phyloP scores from a whole-genome alignment of 208 protist species.

The Giardia duodenalis region DNA sequence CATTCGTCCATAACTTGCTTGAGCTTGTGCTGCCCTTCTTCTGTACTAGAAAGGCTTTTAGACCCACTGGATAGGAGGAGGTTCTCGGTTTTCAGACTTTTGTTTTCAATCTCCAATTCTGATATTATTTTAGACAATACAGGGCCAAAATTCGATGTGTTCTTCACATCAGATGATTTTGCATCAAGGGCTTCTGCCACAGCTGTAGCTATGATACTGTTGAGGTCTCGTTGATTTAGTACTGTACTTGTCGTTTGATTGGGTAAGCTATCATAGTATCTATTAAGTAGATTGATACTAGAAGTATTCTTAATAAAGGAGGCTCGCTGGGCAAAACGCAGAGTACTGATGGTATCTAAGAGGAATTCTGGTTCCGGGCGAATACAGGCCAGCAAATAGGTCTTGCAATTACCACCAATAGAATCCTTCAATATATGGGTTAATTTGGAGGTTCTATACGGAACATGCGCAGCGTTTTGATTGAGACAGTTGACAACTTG shows the following conservation, averaged over 20 bases:
- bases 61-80: neutral
- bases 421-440: slow-evolving; percentile 20
- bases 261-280: neutral
- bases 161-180: neutral
- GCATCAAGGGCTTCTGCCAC: neutral
- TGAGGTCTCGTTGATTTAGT: neutral
- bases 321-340: slow-evolving; percentile 22
- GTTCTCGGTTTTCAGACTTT: slow-evolving; percentile 16
- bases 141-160: neutral
- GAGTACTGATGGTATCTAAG: slow-evolving; percentile 15
- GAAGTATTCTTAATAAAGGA: neutral
- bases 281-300: slow-evolving; percentile 1
- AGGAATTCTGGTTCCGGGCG: slow-evolving; percentile 19
- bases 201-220: neutral
- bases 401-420: slow-evolving; percentile 12
- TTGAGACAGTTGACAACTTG: neutral
- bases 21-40: neutral
- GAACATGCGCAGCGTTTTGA: slow-evolving; percentile 6
- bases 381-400: slow-evolving; percentile 10
- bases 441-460: slow-evolving; percentile 19
- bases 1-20: neutral
- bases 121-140: neutral
- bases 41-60: neutral
- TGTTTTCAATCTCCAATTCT: slow-evolving; percentile 26
- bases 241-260: neutral